Conservation (phyloP, 495 filamentous ascomycete species). For the Podospora bellae-mahoneyi region DNA sequence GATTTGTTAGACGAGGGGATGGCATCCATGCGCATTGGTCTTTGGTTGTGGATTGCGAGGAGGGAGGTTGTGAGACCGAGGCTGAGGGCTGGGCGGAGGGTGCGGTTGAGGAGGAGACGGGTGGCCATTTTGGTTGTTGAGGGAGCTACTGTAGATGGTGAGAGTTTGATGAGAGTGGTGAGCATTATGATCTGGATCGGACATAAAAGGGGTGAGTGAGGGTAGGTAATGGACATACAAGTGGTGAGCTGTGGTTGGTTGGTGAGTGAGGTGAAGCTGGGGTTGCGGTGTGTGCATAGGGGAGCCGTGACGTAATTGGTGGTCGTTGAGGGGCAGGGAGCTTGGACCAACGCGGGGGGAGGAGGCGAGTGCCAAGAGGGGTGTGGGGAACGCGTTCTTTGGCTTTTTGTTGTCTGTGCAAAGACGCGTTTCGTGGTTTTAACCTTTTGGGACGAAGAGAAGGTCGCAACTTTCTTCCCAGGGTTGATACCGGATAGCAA, state of each 20-base stretch:
- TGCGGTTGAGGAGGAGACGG: conserved; percentile 15
- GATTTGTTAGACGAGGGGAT: not conserved
- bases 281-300: not conserved
- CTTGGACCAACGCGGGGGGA: not conserved
- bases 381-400: not conserved
- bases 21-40: conserved; percentile 34
- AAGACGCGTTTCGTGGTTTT: not conserved
- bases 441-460: not conserved
- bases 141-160: not conserved
- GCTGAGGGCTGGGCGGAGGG: conserved; percentile 21
- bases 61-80: conserved; percentile 30
- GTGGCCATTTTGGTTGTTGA: conserved; percentile 18
- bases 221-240: not conserved
- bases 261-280: not conserved
- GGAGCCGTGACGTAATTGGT: not conserved
- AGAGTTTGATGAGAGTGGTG: not conserved
- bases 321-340: not conserved
- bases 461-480: no score
- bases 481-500: not conserved
- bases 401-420: not conserved
- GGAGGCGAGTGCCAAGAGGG: not conserved
- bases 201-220: not conserved
- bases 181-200: not conserved
- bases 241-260: not conserved
- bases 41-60: conserved; percentile 22